Conservation (phyloP, 148 eudicot genomes). For the Chenopodium formosanum region DNA sequence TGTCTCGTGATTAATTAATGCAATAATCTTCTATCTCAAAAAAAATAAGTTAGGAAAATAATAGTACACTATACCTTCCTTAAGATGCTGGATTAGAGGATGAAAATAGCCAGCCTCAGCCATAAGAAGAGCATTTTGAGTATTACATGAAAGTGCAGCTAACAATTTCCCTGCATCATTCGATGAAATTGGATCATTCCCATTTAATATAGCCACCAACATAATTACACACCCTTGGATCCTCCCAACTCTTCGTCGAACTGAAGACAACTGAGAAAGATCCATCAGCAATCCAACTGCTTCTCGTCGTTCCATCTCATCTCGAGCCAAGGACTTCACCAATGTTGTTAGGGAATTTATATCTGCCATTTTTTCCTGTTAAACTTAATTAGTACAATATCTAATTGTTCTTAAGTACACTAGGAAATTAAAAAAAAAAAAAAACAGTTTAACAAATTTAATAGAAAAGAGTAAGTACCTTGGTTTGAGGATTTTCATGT, state of each 20-base stretch:
- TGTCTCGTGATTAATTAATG: too few relatives aligned
- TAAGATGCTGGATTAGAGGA: conserved; percentile 73
- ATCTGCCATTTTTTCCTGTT: conserved; percentile 78
- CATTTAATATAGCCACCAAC: conserved; percentile 73
- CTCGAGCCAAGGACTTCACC: conserved; percentile 73
- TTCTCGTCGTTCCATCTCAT: conserved; percentile 65
- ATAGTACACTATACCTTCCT: conserved; percentile 49
- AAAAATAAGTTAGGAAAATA: too few relatives aligned
- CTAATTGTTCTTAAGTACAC: not conserved
- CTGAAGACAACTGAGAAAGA: conserved; percentile 48
- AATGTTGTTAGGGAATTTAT: conserved; percentile 46
- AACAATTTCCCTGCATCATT: conserved; percentile 63
- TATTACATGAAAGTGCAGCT: conserved; percentile 55
- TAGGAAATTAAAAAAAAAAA: too few relatives aligned
- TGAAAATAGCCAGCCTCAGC: conserved; percentile 91
- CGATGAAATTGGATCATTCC: conserved; percentile 61
- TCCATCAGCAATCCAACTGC: conserved; percentile 69
- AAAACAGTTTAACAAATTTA: too few relatives aligned
- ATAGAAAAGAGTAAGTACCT: conserved; percentile 42
- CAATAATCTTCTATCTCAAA: too few relatives aligned
- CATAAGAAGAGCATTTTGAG: conserved; percentile 96
- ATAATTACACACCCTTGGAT: conserved; percentile 81
- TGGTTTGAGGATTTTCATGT: conserved; percentile 38
- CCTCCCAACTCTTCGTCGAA: conserved; percentile 70
- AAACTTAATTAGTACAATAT: not conserved